A percentile compares a stretch with the other conserved stretches of the same genome.
Evolutionary conservation across 805 yeast species (phyloP).

Genomic region (Saccharomycopsis schoenii): DNA sequence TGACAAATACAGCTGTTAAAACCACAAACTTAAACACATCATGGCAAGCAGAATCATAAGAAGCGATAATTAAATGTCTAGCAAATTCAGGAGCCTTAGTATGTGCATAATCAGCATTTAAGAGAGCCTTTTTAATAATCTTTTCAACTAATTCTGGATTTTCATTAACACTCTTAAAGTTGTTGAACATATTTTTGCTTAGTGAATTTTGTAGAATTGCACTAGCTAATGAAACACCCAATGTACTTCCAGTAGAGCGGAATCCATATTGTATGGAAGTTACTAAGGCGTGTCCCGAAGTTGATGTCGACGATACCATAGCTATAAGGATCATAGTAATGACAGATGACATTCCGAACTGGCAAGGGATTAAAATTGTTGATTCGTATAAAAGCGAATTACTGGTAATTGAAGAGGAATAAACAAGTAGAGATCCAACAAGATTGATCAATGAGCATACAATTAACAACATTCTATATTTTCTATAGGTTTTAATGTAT

Average conservation of each 20-base stretch:
- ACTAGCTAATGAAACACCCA: slow-evolving; percentile 55
- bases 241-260: slow-evolving; percentile 56
- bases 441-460: slow-evolving; percentile 33
- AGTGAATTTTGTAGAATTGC: slow-evolving; percentile 48
- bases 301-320: slow-evolving; percentile 63
- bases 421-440: slow-evolving; percentile 31
- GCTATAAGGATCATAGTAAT: slow-evolving; percentile 59
- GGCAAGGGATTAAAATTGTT: slow-evolving; percentile 37
- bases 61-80: slow-evolving; percentile 32
- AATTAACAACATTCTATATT: slow-evolving; percentile 40
- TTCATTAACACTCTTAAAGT: slow-evolving; percentile 25
- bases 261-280: slow-evolving; percentile 60
- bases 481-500: slow-evolving; percentile 57
- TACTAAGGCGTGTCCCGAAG: slow-evolving; percentile 54
- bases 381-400: slow-evolving; percentile 34
- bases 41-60: slow-evolving; percentile 14
- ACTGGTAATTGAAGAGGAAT: slow-evolving; percentile 25
- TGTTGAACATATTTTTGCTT: slow-evolving; percentile 21
- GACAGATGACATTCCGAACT: slow-evolving; percentile 46
- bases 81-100: slow-evolving; percentile 44
- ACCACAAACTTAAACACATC: slow-evolving; percentile 14
- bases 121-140: slow-evolving; percentile 44
- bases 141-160: slow-evolving; percentile 28
- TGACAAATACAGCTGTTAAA: slow-evolving; percentile 5
- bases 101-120: slow-evolving; percentile 44